Evolutionary conservation across 1,139 yeast species (phyloP).

Genomic region (Blastobotrys aristatus): DNA sequence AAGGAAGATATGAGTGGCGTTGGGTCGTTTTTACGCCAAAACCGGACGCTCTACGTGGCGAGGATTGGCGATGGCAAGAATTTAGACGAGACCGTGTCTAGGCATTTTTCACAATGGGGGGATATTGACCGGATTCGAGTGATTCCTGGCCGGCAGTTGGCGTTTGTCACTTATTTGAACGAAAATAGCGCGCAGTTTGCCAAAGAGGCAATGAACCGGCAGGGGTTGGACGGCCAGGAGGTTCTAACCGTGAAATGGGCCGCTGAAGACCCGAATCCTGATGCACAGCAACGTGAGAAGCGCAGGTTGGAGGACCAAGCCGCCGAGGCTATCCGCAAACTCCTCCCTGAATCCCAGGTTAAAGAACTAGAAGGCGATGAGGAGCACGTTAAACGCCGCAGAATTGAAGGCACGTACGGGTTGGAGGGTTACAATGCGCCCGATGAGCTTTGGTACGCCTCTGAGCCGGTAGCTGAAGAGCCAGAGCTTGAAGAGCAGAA

Average conservation of each 20-base stretch:
- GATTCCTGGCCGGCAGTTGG: constrained; percentile 60
- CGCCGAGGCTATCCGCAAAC: constrained; percentile 35
- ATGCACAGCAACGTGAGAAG: constrained; percentile 49
- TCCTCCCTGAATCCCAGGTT: constrained; percentile 31
- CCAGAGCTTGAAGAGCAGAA: background rate
- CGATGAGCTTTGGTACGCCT: constrained; percentile 22
- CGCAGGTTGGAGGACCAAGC: constrained; percentile 38
- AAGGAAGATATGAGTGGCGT: constrained; percentile 94
- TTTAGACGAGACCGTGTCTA: constrained; percentile 42
- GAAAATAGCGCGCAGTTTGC: constrained; percentile 88
- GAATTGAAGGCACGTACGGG: constrained; percentile 17
- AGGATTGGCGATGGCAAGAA: constrained; percentile 45
- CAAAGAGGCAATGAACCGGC: constrained; percentile 86
- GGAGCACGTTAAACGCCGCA: constrained; percentile 16
- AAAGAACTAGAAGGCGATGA: constrained; percentile 26
- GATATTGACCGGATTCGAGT: constrained; percentile 62
- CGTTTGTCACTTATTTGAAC: constrained; percentile 64
- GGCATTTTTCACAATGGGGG: constrained; percentile 72
- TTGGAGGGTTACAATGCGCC: constrained; percentile 26
- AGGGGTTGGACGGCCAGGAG: constrained; percentile 57
- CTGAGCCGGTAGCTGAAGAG: background rate
- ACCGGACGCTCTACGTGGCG: constrained; percentile 75
- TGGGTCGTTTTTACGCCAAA: constrained; percentile 69
- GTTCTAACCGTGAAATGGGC: constrained; percentile 82
- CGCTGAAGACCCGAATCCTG: constrained; percentile 77